A percentile compares a stretch with the other conserved stretches of the same genome.
Conservation (phyloP, 2,329 filamentous ascomycete species). For the Zarea fungicola region DNA sequence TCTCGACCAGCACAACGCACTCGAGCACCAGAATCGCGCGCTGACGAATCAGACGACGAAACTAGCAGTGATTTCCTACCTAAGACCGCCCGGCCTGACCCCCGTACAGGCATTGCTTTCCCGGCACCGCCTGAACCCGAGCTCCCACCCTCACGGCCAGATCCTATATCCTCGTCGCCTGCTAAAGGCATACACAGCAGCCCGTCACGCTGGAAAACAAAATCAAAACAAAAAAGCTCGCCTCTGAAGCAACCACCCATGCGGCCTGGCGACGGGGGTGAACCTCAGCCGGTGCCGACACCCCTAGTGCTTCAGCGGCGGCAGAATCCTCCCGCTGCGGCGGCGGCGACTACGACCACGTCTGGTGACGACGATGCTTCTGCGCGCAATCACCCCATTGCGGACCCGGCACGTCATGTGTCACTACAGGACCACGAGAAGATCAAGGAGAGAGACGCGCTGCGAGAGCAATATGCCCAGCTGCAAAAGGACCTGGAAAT, state of each 20-base stretch:
- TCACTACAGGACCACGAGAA: constrained; percentile 42
- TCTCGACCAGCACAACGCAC: background rate
- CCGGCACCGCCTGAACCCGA: constrained; percentile 50
- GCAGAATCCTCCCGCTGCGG: background rate
- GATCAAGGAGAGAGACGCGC: constrained; percentile 44
- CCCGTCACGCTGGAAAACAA: constrained; percentile 41
- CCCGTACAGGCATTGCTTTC: constrained; percentile 9
- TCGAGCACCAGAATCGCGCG: background rate
- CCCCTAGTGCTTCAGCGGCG: constrained; percentile 7
- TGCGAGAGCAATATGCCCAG: constrained; percentile 50
- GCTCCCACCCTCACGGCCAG: constrained; percentile 53
- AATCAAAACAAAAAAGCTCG: constrained; percentile 38
- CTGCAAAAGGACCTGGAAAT: constrained; percentile 55
- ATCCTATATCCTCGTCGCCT: constrained; percentile 50
- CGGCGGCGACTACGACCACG: background rate
- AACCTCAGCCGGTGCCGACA: constrained; percentile 3
- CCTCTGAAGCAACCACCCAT: constrained; percentile 43
- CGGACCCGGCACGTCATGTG: constrained; percentile 38
- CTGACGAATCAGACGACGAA: background rate
- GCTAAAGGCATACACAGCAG: constrained; percentile 56
- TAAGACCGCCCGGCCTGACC: background rate
- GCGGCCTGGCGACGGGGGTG: constrained; percentile 10
- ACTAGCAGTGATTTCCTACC: background rate
- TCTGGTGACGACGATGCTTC: background rate
- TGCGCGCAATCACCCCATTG: constrained; percentile 5